Evolutionary conservation across 2,329 filamentous ascomycete genomes (phyloP).

Genomic region (Ophiostoma quercus): DNA sequence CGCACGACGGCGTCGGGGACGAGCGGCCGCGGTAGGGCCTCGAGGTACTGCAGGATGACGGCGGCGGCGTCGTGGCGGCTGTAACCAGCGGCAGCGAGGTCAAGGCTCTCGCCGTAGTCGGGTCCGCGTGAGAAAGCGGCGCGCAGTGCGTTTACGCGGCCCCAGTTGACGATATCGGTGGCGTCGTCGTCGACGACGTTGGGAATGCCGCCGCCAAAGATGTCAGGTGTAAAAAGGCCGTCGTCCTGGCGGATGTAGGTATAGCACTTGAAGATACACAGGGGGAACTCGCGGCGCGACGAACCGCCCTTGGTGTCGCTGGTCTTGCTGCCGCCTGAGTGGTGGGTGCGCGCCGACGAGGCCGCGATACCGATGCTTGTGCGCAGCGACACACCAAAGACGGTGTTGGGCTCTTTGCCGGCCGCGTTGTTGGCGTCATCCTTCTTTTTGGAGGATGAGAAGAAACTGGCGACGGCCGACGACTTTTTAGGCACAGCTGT

Average conservation of each 20-base stretch:
- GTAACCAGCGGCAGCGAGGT: conserved; percentile 29
- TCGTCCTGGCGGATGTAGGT: conserved; percentile 36
- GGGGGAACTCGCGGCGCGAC: conserved; percentile 38
- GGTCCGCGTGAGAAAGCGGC: conserved; percentile 37
- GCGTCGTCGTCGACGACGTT: neutral
- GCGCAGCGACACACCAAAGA: conserved; percentile 40
- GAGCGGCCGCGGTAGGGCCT: conserved; percentile 38
- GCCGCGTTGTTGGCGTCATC: neutral
- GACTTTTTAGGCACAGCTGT: neutral
- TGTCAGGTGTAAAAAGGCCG: conserved; percentile 35
- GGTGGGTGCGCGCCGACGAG: conserved; percentile 38
- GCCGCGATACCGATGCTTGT: conserved; percentile 40
- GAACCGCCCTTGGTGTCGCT: neutral
- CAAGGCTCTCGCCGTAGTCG: conserved; percentile 38
- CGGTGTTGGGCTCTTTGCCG: conserved; percentile 29
- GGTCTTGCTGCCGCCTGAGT: conserved; percentile 33
- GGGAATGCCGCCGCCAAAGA: conserved; percentile 33
- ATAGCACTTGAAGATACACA: conserved; percentile 40
- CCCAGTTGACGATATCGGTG: conserved; percentile 25
- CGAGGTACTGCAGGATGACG: conserved; percentile 38
- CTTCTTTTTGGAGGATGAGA: neutral
- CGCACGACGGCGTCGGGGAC: conserved; percentile 38
- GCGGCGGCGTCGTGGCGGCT: conserved; percentile 41
- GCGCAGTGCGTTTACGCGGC: conserved; percentile 36
- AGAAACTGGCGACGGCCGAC: neutral